These are phyloP conservation scores for Chiua virens DNA, from an alignment of 768 basidiomycete genomes.

Conservation along the genomic window DNA sequence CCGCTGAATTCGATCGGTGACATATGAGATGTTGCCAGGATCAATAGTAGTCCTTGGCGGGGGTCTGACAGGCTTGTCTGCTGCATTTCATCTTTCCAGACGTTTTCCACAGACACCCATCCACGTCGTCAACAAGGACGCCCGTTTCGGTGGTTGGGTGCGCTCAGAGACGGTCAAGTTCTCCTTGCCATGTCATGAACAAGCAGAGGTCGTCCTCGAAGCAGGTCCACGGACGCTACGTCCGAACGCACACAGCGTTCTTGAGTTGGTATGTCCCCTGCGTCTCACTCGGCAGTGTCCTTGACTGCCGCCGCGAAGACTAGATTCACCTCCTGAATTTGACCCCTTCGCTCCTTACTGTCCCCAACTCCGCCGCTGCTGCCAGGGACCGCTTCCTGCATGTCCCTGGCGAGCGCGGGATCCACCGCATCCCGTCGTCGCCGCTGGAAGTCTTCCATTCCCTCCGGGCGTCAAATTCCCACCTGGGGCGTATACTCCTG, in stretches of 20 bases:
- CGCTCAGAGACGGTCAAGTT: slow-evolving; percentile 55
- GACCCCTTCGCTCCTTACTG: slow-evolving; percentile 57
- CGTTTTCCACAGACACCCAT: slow-evolving; percentile 60
- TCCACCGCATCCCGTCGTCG: slow-evolving; percentile 51
- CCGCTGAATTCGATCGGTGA: not conserved
- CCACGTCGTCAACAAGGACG: slow-evolving; percentile 65
- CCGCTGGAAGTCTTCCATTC: slow-evolving; percentile 38
- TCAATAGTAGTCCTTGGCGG: slow-evolving; percentile 74
- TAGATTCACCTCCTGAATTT: slow-evolving; percentile 81
- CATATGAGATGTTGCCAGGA: slow-evolving; percentile 11
- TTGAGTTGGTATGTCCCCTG: slow-evolving; percentile 67
- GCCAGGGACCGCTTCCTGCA: slow-evolving; percentile 78
- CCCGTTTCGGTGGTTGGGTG: slow-evolving; percentile 86
- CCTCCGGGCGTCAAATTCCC: slow-evolving; percentile 29
- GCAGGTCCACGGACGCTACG: slow-evolving; percentile 85
- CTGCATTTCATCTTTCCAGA: slow-evolving; percentile 75
- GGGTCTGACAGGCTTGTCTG: slow-evolving; percentile 78
- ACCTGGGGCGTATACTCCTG: slow-evolving; percentile 46
- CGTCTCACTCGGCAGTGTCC: slow-evolving; percentile 1
- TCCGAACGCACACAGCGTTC: slow-evolving; percentile 67
- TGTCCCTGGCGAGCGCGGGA: slow-evolving; percentile 49
- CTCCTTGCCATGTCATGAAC: slow-evolving; percentile 23
- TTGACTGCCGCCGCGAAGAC: slow-evolving; percentile 17
- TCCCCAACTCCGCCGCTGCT: slow-evolving; percentile 65
- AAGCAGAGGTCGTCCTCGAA: slow-evolving; percentile 64